A percentile compares a stretch with the other conserved stretches of the same genome.
Conservation (phyloP, 139 green algal genomes). For the Limnomonas spitsbergensis region DNA sequence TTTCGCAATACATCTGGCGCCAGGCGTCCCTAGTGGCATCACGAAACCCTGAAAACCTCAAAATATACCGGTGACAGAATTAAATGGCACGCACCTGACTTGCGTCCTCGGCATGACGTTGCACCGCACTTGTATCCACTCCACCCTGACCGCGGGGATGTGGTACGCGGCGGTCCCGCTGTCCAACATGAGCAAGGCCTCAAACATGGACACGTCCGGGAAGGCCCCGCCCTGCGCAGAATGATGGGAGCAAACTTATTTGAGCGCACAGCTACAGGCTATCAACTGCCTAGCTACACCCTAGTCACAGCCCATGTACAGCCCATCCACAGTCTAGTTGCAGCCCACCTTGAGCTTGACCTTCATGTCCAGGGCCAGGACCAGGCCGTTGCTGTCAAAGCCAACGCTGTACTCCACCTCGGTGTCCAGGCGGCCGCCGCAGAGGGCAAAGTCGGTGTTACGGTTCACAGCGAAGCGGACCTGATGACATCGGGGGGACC, state of each 20-base stretch:
- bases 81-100: too few relatives aligned
- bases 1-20: too few relatives aligned
- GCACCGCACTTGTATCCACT: constrained; percentile 23
- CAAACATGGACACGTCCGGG: constrained; percentile 8
- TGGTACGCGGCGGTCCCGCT: constrained; percentile 18
- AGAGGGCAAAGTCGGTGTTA: constrained; percentile 24
- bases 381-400: constrained; percentile 19
- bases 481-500: not conserved
- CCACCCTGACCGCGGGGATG: constrained; percentile 14
- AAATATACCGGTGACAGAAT: too few relatives aligned
- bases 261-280: not conserved
- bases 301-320: not conserved
- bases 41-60: too few relatives aligned
- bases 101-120: constrained; percentile 36
- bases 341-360: constrained; percentile 7
- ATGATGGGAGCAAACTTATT: not conserved
- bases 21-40: too few relatives aligned
- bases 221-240: constrained; percentile 16
- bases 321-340: not conserved
- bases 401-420: constrained; percentile 33
- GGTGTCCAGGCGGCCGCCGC: constrained; percentile 29
- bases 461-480: constrained; percentile 24
- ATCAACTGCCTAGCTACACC: not conserved
- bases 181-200: not conserved
- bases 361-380: constrained; percentile 36